Evolutionary conservation across 169 alveolate species (phyloP).

Genomic region (Plasmodium vinckei): DNA sequence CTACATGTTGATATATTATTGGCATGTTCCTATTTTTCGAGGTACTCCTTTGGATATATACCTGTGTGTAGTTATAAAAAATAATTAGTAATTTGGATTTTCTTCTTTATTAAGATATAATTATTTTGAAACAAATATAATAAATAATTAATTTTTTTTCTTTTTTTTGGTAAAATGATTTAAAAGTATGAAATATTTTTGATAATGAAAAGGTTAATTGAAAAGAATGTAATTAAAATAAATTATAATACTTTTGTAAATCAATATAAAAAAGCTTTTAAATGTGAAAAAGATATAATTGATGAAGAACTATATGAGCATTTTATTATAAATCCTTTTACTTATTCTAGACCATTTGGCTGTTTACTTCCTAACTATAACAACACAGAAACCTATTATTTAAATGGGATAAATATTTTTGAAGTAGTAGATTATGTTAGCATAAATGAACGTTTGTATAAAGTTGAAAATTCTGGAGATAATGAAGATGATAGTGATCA

Average conservation of each 20-base stretch:
- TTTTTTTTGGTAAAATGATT: conserved; percentile 21
- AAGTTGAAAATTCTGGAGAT: conserved; percentile 25
- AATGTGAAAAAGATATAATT: conserved; percentile 22
- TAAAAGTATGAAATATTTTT: conserved; percentile 18
- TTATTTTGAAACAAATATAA: neutral
- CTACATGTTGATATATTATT: too few relatives aligned
- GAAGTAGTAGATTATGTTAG: conserved; percentile 72
- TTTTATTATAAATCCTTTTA: conserved; percentile 53
- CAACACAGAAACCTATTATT: conserved; percentile 16
- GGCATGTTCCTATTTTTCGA: too few relatives aligned
- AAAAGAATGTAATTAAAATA: conserved; percentile 72
- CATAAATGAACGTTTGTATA: conserved; percentile 61
- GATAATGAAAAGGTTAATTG: conserved; percentile 66
- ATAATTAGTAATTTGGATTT: neutral
- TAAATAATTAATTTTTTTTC: neutral
- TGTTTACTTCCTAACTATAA: conserved; percentile 45
- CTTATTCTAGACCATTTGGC: conserved; percentile 61
- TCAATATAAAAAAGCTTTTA: conserved; percentile 34
- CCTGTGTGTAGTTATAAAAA: neutral
- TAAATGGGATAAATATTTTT: conserved; percentile 61
- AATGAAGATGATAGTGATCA: conserved; percentile 26
- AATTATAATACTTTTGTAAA: conserved; percentile 62
- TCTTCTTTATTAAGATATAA: neutral
- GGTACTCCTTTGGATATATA: neutral
- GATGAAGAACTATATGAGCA: conserved; percentile 72